These are phyloP conservation scores for Rhodotorula sp. DNA, from an alignment of 1,284 basidiomycete genomes.

Conservation along the genomic window DNA sequence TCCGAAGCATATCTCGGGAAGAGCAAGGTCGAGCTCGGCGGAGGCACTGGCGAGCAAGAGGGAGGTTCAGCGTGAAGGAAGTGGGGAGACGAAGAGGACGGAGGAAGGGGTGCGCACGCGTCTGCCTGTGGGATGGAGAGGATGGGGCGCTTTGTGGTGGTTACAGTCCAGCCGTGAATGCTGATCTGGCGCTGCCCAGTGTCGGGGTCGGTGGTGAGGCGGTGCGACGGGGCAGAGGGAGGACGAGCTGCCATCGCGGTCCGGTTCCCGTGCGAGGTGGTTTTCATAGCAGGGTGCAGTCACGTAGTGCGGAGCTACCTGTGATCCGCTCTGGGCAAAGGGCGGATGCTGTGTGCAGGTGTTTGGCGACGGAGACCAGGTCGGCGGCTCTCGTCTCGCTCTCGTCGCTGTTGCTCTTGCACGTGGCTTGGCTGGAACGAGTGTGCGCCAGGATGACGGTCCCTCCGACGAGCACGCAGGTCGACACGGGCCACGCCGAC, in stretches of 20 bases:
- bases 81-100: slow-evolving; percentile 52
- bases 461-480: slow-evolving; percentile 34
- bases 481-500: slow-evolving; percentile 91
- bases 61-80: slow-evolving; percentile 57
- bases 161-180: slow-evolving; percentile 53
- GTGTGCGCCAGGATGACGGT: slow-evolving; percentile 24
- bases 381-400: too few species aligned
- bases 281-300: too few species aligned
- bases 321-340: too few species aligned
- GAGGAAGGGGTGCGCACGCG: slow-evolving; percentile 46
- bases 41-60: slow-evolving; percentile 64
- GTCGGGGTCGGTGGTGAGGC: slow-evolving; percentile 10
- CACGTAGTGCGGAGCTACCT: too few species aligned
- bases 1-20: slow-evolving; percentile 98
- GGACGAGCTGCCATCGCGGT: not conserved
- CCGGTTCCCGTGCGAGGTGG: too few species aligned
- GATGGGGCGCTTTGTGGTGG: slow-evolving; percentile 53
- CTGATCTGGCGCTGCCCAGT: slow-evolving; percentile 42
- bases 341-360: too few species aligned
- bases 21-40: slow-evolving; percentile 73
- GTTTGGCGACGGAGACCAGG: too few species aligned
- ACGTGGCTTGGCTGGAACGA: not conserved
- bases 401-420: not conserved
- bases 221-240: not conserved
- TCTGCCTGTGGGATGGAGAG: slow-evolving; percentile 57